Conservation (phyloP, 805 yeast species). For the Danielozyma ontarioensis region DNA sequence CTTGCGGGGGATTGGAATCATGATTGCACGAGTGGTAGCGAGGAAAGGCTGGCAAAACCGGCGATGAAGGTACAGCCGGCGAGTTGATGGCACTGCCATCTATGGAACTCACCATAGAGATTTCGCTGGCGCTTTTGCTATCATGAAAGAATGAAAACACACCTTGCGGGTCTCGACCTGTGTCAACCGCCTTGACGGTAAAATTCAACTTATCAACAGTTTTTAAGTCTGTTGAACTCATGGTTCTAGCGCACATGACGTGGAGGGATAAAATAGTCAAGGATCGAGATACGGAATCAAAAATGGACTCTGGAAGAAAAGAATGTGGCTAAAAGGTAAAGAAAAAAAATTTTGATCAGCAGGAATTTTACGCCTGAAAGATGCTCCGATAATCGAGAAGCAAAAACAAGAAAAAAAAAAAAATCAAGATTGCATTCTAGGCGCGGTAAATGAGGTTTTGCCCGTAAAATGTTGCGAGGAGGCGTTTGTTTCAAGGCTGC, state of each 20-base stretch:
- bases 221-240: slow-evolving; percentile 7
- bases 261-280: no score
- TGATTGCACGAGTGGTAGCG: neutral
- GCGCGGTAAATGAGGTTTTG: no score
- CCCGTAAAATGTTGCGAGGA: no score
- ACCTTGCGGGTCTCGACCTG: neutral
- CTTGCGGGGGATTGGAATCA: neutral
- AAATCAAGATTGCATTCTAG: no score
- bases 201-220: slow-evolving; percentile 6
- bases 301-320: no score
- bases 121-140: neutral
- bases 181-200: slow-evolving; percentile 5
- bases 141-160: neutral
- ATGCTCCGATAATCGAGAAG: no score
- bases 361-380: no score
- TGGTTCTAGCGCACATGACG: slow-evolving; percentile 1
- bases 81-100: neutral
- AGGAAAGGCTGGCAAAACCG: neutral
- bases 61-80: neutral
- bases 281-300: no score
- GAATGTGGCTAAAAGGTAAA: no score
- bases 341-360: no score
- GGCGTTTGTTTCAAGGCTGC: no score
- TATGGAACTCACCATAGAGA: neutral
- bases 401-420: no score